These are phyloP conservation scores for Cladophialophora carrionii DNA, from an alignment of 2,329 filamentous ascomycete species.

Conservation along the genomic window DNA sequence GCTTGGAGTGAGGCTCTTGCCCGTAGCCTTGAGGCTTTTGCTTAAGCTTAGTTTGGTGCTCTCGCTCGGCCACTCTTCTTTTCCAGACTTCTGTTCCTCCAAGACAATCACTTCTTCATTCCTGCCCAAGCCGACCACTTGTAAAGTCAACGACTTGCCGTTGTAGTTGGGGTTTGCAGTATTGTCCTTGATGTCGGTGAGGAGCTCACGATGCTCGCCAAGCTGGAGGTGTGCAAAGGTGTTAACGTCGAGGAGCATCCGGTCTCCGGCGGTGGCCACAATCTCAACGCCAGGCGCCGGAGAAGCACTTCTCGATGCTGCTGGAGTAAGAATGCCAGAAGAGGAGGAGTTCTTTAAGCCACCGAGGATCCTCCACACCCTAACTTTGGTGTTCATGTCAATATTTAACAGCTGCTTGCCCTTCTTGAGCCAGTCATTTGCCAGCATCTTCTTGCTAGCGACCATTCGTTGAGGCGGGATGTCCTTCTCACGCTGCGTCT, in stretches of 20 bases:
- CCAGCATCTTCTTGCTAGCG: conserved; percentile 70
- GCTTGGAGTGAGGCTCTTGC: conserved; percentile 52
- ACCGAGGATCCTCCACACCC: conserved; percentile 68
- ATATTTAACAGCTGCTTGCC: conserved; percentile 72
- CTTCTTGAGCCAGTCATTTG: conserved; percentile 74
- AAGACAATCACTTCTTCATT: conserved; percentile 79
- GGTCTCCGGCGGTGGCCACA: conserved; percentile 49
- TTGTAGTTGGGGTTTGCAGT: conserved; percentile 78
- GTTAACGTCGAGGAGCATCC: conserved; percentile 64
- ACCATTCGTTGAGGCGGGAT: conserved; percentile 68
- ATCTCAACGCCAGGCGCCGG: conserved; percentile 50
- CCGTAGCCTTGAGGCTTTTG: conserved; percentile 43
- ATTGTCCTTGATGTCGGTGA: conserved; percentile 66
- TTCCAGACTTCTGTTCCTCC: conserved; percentile 67
- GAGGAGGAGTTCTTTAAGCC: conserved; percentile 48
- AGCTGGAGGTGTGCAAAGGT: conserved; percentile 66
- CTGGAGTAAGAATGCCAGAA: conserved; percentile 51
- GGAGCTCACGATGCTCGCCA: conserved; percentile 65
- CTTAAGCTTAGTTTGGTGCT: conserved; percentile 22
- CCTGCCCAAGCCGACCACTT: conserved; percentile 67
- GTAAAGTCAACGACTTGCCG: conserved; percentile 65
- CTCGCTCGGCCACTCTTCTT: conserved; percentile 33
- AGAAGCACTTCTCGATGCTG: conserved; percentile 49
- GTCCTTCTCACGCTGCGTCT: conserved; percentile 63
- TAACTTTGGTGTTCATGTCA: conserved; percentile 71